Percentiles rank a stretch among this genome's conserved stretches.
These are phyloP conservation scores for Citrullus mucosospermus DNA, from an alignment of 306 rosid genomes.

Conservation along the genomic window DNA sequence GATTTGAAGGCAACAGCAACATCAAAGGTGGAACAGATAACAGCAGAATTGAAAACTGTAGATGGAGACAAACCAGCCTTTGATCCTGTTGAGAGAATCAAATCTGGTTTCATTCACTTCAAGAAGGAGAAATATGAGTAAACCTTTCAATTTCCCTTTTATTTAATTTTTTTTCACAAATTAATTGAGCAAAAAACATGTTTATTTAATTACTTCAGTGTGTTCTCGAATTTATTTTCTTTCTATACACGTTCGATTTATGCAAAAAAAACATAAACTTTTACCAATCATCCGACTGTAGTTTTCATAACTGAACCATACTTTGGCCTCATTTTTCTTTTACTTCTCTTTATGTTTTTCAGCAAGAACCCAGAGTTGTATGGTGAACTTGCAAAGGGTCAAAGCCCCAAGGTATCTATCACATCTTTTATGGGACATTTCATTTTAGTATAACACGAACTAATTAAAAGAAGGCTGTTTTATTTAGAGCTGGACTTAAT, in stretches of 20 bases:
- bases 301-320: background rate
- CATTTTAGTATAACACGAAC: background rate
- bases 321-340: background rate
- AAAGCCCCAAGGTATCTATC: constrained; percentile 65
- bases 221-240: background rate
- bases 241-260: background rate
- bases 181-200: background rate
- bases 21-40: constrained; percentile 63
- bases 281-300: background rate
- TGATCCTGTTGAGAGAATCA: constrained; percentile 70
- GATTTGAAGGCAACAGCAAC: constrained; percentile 57
- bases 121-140: constrained; percentile 95
- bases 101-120: constrained; percentile 64
- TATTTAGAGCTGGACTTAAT: background rate
- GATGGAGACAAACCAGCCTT: constrained; percentile 23
- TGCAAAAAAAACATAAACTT: background rate
- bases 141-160: constrained; percentile 8
- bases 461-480: background rate
- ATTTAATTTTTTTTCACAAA: too few relatives aligned
- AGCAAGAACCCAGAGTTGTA: constrained; percentile 71
- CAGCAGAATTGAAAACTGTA: constrained; percentile 40
- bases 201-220: background rate
- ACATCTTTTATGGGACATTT: background rate
- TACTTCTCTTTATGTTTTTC: constrained; percentile 10
- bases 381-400: constrained; percentile 89